Evolutionary conservation across 352 stramenopile species (phyloP), one percentile per base, ranked within the genome.

Genomic region (Phytopythium sindhum): DNA sequence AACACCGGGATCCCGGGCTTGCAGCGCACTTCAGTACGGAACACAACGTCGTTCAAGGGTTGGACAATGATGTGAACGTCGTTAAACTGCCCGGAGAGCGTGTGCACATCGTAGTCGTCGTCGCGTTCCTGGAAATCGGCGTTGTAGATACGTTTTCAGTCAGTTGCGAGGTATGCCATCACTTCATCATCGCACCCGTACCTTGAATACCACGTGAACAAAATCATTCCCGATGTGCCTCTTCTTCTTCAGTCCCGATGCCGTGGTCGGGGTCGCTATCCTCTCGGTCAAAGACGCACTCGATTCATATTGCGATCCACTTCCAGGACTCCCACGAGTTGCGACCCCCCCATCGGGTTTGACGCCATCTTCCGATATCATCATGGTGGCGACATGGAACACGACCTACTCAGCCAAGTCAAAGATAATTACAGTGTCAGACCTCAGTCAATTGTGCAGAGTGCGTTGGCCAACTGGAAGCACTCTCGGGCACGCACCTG

Each of bases 211-310:
- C 6, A 96, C 75, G 52, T 96, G 86, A 3, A 96, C 86, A 61
- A 95, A 95, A 56, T 96, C 88, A 59, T 96, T 96, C 37, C 88
- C 88, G 68, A 96, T 91, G 65, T 95, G 88, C 6, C 88, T 81
- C 64, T 96, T 96, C 66, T 96, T 95, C 71, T 88, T 84, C 78
- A 89, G 89, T 7, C 66, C 65, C 6, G 65, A 48, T 28, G 59
- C 26, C 31, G 8, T 37, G 29, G 23, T 51, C 19, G 37, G 57
- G 29, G 8, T 14, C 31, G 6, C 31, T 57, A 37, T 21, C 50
- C 42, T 33, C 37, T 35, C 35, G 14, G n/a, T 33, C 1, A 51
- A 23, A 4, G 48, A 23, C 17, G 26, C 24, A 17, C 24, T 54
- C 26, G 12, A 1, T 9, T 15, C 47, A 19, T 12, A 21, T 26